phyloP scores from a whole-genome alignment of 495 filamentous ascomycete genomes.

The Jackrogersella minutella region DNA sequence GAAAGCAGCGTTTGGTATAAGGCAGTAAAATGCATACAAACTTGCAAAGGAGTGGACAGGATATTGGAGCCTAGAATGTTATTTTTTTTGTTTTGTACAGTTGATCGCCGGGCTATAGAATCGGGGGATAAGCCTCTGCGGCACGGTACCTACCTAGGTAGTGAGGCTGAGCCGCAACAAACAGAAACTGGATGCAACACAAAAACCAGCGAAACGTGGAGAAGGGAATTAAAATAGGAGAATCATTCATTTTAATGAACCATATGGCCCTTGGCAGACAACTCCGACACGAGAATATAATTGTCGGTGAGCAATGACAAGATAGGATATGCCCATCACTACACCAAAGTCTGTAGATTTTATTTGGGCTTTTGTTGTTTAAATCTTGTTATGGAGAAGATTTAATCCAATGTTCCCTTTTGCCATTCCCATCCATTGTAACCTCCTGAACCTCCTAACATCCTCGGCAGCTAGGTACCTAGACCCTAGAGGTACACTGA shows the following conservation, averaged over 20 bases:
- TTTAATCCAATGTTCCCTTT: background rate
- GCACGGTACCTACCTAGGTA: too few relatives aligned
- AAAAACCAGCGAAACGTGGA: slow-evolving; percentile 26
- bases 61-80: slow-evolving; percentile 14
- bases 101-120: slow-evolving; percentile 20
- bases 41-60: slow-evolving; percentile 20
- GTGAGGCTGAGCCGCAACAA: slow-evolving; percentile 32
- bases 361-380: background rate
- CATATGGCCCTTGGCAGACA: slow-evolving; percentile 25
- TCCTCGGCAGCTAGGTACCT: too few relatives aligned
- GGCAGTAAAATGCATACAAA: slow-evolving; percentile 13
- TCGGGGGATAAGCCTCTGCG: slow-evolving; percentile 35
- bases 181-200: slow-evolving; percentile 22
- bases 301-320: slow-evolving; percentile 33
- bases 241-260: slow-evolving; percentile 38
- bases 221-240: slow-evolving; percentile 34
- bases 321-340: slow-evolving; percentile 6
- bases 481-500: too few relatives aligned
- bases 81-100: too few relatives aligned
- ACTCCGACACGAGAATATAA: slow-evolving; percentile 21
- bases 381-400: slow-evolving; percentile 4
- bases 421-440: too few relatives aligned
- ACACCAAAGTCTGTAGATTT: background rate
- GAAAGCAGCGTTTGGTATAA: background rate
- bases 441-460: too few relatives aligned